phyloP scores from a whole-genome alignment of 73 alveolate species.

The Paraurostyla sp. region DNA sequence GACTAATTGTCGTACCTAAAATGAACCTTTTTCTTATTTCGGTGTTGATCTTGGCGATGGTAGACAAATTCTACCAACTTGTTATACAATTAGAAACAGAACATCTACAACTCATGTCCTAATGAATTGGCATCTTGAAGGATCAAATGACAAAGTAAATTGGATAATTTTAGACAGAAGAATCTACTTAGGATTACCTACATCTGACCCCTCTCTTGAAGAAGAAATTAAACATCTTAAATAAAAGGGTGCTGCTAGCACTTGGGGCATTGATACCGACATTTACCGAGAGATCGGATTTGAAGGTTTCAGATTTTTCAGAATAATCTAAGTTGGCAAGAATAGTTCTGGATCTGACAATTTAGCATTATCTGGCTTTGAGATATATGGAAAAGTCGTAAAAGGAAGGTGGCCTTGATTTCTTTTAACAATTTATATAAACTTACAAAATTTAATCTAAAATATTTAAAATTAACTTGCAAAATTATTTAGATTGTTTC shows the following conservation, averaged over 20 bases:
- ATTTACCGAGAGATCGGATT: constrained; percentile 32
- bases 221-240: constrained; percentile 48
- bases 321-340: constrained; percentile 90
- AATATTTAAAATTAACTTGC: no score
- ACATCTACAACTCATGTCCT: constrained; percentile 92
- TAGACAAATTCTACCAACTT: constrained; percentile 84
- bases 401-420: constrained; percentile 40
- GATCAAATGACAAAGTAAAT: constrained; percentile 88
- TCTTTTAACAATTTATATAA: no score
- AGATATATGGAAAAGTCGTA: constrained; percentile 91
- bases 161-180: constrained; percentile 94
- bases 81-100: constrained; percentile 94
- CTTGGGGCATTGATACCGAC: constrained; percentile 93
- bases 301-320: constrained; percentile 93
- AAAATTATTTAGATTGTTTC: no score
- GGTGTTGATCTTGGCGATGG: constrained; percentile 97
- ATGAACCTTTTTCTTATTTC: constrained; percentile 93
- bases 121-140: constrained; percentile 97
- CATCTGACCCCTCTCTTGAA: constrained; percentile 44
- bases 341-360: constrained; percentile 94
- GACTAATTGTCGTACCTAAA: constrained; percentile 90
- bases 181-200: constrained; percentile 65
- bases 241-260: constrained; percentile 78
- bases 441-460: no score
- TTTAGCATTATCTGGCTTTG: constrained; percentile 93